Base-by-base conservation (phyloP, 148 eudicot species). In the Linanthus parryae region DNA sequence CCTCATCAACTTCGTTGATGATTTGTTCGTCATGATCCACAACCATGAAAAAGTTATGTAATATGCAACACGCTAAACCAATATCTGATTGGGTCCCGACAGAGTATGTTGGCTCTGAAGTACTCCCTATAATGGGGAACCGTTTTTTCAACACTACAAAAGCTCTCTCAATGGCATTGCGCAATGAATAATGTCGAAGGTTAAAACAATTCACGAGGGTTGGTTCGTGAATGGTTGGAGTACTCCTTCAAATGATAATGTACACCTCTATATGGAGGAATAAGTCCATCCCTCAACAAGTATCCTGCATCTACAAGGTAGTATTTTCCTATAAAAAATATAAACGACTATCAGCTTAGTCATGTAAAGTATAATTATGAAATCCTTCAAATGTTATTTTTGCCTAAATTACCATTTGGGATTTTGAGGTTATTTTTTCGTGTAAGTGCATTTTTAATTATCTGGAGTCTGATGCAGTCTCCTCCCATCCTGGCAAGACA, bases 41-140 rank as follows among this genome's bases (percentile, higher is more conserved):
- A 16, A 42, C 42, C 41, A 57, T 33, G 3, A 58, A 23, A 47
- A 12, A 36, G 23, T 58, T 36, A 16, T 47, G 54, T 9, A 58
- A 30, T 11, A 58, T 58, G 9, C 44, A 58, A 14, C 54, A 36
- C 1, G 54, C 25, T 3, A 58, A 27, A 39, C 41, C 13, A 29
- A 42, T 17, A 8, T 58, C 30, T 10, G 31, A 28, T 21, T 16
- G 17, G 14, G 43, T 44, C 2, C 16, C 9, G 9, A 36, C 29
- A 1, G 21, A 46, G 53, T 58, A 46, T 11, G 28, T 22, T 7
- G 54, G 25, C 25, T 56, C 37, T 27, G 22, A 13, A 4, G 26
- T 23, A 19, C 41, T 30, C 2, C 17, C 61, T 18, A 57, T 12
- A 19, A 41, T 56, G 4, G 60, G 48, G 43, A 56, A 56, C 21